Base-by-base conservation (phyloP, 2,329 filamentous ascomycete species). In the Teratosphaeria viscida region DNA sequence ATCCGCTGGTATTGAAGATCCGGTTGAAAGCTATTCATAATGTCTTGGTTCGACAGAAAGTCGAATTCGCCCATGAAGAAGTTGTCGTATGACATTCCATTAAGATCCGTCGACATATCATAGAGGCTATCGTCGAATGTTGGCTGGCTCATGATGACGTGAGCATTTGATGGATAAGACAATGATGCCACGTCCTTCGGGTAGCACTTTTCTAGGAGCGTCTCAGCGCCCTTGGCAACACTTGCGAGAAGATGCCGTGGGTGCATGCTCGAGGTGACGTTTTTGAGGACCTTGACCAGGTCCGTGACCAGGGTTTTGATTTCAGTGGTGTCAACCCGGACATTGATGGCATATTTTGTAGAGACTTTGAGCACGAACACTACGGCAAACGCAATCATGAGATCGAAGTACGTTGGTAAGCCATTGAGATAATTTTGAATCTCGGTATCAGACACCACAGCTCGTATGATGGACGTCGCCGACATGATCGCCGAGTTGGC, bases 1-100 rank as follows among this genome's bases (percentile, higher is more conserved):
- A 64, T 60, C n/a, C 47, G 55, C 54, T 60, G 56, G 29, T 63
- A 67, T 37, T 65, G 66, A 52, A 66, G 27, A 55, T 67, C 66
- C 23, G 64, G 65, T 58, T 65, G 66, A 59, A 64, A 65, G n/a
- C 53, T 62, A 32, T 64, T 66, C 65, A 65, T 62, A 19, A 60
- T 59, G 37, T 66, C 64, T 16, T 66, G 66, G 56, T 62, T 67
- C 12, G 66, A 67, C 47, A 70, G 52, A 47, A 70, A 70, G 57
- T 69, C 68, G 49, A 69, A 66, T n/a, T 70, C 68, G 26, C 65
- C 67, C 65, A 70, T 69, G 57, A 64, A 67, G 61, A 69, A 69
- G 53, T 69, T 68, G 55, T 69, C 67, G 29, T 65, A 63, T 3
- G 62, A 58, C 14, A 59, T 56, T 12, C 64, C 66, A 57, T 66